Evolutionary conservation across 192 early-diverging fungal species (phyloP).

Genomic region (Paraglomus occultum): DNA sequence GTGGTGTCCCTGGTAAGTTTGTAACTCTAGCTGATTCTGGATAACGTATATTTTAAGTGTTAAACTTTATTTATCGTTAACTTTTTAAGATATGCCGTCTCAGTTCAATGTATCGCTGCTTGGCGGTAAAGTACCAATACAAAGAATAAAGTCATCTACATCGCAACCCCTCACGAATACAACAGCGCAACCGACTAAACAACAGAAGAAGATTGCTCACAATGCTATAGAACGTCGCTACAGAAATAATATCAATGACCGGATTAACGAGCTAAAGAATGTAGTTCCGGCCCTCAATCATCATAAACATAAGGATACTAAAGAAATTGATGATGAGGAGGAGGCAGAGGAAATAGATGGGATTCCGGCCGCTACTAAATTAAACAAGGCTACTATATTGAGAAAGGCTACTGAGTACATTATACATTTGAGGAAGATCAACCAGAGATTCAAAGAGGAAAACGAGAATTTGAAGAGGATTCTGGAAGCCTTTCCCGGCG

Average conservation of each 20-base stretch:
- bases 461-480: conserved; percentile 45
- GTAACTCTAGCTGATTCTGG: background rate
- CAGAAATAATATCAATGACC: conserved; percentile 96
- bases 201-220: conserved; percentile 89
- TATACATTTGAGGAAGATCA: conserved; percentile 47
- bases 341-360: conserved; percentile 76
- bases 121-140: conserved; percentile 44
- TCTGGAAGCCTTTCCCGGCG: conserved; percentile 45
- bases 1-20: background rate
- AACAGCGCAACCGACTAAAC: conserved; percentile 42
- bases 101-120: background rate
- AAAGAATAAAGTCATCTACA: conserved; percentile 42
- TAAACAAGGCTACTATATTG: conserved; percentile 94
- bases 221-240: conserved; percentile 95
- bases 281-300: conserved; percentile 81
- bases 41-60: background rate
- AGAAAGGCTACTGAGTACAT: conserved; percentile 94
- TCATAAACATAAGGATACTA: conserved; percentile 52
- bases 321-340: conserved; percentile 59
- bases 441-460: conserved; percentile 44
- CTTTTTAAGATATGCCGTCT: background rate
- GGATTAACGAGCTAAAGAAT: conserved; percentile 83
- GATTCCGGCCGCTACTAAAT: conserved; percentile 77
- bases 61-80: background rate
- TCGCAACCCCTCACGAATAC: conserved; percentile 18